phyloP scores from a whole-genome alignment of 805 yeast genomes.

The Dipodascus albidus region DNA sequence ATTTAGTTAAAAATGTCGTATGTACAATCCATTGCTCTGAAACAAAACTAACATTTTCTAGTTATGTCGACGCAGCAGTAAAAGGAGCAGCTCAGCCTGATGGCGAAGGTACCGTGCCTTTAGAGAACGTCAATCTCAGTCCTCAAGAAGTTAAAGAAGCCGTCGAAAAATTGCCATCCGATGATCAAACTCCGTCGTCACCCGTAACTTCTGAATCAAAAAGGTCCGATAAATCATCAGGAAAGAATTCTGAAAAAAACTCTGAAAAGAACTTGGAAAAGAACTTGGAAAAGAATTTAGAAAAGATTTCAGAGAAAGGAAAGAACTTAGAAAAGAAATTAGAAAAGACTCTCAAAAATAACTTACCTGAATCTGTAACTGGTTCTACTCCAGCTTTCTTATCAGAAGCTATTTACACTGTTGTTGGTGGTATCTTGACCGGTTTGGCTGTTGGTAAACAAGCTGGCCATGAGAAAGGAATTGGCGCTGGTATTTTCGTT shows the following conservation, averaged over 20 bases:
- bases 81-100: conserved; percentile 6
- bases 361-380: too few species aligned
- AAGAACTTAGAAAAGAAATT: too few species aligned
- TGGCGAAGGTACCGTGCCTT: neutral
- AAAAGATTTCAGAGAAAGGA: too few species aligned
- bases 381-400: neutral
- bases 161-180: neutral
- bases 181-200: neutral
- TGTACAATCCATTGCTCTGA: neutral
- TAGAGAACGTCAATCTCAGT: neutral
- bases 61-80: conserved; percentile 6
- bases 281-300: too few species aligned
- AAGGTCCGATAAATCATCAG: neutral
- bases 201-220: neutral
- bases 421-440: neutral
- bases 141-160: neutral
- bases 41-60: neutral
- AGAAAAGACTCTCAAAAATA: too few species aligned
- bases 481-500: neutral
- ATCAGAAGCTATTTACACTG: neutral
- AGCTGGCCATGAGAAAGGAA: neutral
- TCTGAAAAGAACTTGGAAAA: neutral
- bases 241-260: too few species aligned
- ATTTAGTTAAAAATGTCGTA: neutral
- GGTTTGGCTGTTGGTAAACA: neutral